Evolutionary conservation across 2,329 filamentous ascomycete species (phyloP), one percentile per base, ranked within the genome.

Genomic region (Chaetomium globosum): DNA sequence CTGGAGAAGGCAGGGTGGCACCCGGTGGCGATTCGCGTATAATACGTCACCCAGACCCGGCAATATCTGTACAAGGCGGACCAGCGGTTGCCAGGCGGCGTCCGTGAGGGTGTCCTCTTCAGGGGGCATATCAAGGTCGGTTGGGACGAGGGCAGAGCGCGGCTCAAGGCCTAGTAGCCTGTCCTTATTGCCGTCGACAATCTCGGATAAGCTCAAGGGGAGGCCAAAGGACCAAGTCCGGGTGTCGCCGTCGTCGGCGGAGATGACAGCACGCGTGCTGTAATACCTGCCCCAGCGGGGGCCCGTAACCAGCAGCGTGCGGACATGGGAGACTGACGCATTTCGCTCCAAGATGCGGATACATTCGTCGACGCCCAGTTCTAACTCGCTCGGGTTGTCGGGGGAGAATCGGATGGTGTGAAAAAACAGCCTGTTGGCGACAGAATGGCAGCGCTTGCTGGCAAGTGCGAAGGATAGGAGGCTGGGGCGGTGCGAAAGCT

Each of bases 141-240:
- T 31, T 28, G 23, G 55, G 16, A 58, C 16, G 36, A 46, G 55
- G 36, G 39, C 13, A 58, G 55, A 48, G 39, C 13, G 36, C 39
- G 23, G 39, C 55, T 46, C 36, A 13, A 48, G 55, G 36, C 55
- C 39, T 48, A 21, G 36, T 31, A 58, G 23, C 55, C 55, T 48
- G 55, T 58, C 55, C 36, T 58, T 58, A 26, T 58, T 39, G 55
- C 39, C 55, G 39, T 58, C 55, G 23, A 58, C 55, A 1, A 58
- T 48, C 23, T 58, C 55, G 36, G 36, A 30, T 46, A 48, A n/a
- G 26, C 55, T 58, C 23, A 58, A 16, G 9, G 55, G 55, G 23
- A 58, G 55, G 23, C 55, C 55, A 48, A 58, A 48, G 16, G 55
- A 58, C 55, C 55, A 58, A 58, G 55, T 48, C n/a, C 23, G 39